Base-by-base conservation (phyloP, 768 basidiomycete species). In the Termitomyces sp. region DNA sequence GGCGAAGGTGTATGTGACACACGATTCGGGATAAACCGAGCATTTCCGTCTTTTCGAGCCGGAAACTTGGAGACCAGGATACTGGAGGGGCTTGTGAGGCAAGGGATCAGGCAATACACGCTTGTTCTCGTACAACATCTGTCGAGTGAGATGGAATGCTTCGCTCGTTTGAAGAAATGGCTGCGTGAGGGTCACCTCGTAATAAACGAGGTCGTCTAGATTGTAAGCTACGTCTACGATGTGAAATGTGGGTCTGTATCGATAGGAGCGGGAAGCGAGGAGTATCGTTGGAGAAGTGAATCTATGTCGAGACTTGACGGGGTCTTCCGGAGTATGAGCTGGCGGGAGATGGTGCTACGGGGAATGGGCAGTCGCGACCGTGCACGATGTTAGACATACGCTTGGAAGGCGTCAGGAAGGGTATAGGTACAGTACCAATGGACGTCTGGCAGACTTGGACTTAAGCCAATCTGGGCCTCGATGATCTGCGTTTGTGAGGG, bases 311-410 rank as follows among this genome's bases (percentile, higher is more conserved):
- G 3, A 7, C 41, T 52, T 41, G 28, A 31, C 14, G 54, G 19
- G 11, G 5, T 14, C 19, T 2, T 12, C n/a, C 43, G 57, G 11
- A 47, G n/a, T 10, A 28, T 31, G 12, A 8, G 26, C 12, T n/a
- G 19, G 19, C 19, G 47, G 14, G 54, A 40, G 33, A 53, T 15
- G 55, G 59, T 5, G 17, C 35, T 35, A 8, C 19, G 11, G 60
- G 59, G 30, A 60, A 57, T 10, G 60, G 60, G 21, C 31, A 35
- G 21, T 54, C 60, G 37, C 53, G 60, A 4, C 60, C 56, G 11
- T 53, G 56, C 19, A 60, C 50, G 6, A 60, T 54, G 21, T 23
- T 35, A 4, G 56, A 51, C 11, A 33, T 23, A 19, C 38, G 41
- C n/a, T 50, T 48, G n/a, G 17, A 46, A 10, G 30, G 14, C 26